These are phyloP conservation scores for Lactarius akahatsu DNA, from an alignment of 768 basidiomycete genomes.

Conservation along the genomic window DNA sequence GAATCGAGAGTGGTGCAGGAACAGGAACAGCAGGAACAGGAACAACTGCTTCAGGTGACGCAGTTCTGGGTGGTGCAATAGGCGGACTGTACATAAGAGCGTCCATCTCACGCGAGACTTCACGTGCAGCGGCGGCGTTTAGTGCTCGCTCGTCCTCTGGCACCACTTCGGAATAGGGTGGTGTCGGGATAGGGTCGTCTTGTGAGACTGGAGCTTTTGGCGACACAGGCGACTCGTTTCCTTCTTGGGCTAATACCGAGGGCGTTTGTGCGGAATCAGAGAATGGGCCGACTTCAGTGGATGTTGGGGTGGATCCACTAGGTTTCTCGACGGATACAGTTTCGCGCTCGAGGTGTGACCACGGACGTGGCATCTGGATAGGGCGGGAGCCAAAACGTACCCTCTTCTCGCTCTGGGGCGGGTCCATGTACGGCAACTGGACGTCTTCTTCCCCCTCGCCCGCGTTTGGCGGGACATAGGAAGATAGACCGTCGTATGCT, in stretches of 20 bases:
- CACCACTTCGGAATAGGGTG: slow-evolving; percentile 29
- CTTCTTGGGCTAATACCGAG: not conserved
- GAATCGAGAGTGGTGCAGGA: slow-evolving; percentile 44
- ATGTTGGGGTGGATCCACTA: not conserved
- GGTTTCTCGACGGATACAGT: not conserved
- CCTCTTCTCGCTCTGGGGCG: slow-evolving; percentile 20
- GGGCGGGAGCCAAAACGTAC: slow-evolving; percentile 21
- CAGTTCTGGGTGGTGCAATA: slow-evolving; percentile 21
- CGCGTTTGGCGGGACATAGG: slow-evolving; percentile 20
- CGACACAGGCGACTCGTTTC: not conserved
- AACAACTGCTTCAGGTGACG: slow-evolving; percentile 29
- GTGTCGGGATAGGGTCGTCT: slow-evolving; percentile 19
- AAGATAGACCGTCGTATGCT: slow-evolving; percentile 11
- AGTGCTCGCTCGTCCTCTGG: slow-evolving; percentile 51
- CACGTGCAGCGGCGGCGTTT: slow-evolving; percentile 66
- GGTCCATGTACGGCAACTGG: slow-evolving; percentile 35
- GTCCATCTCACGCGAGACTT: slow-evolving; percentile 64
- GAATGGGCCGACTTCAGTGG: not conserved
- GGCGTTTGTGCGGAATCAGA: not conserved
- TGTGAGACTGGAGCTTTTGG: not conserved
- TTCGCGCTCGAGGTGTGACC: not conserved
- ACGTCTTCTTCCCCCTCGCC: slow-evolving; percentile 31
- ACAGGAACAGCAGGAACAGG: slow-evolving; percentile 42
- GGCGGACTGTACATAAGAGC: slow-evolving; percentile 46
- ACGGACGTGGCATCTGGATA: slow-evolving; percentile 21